Base-by-base conservation (phyloP, 1,284 basidiomycete species). In the Leccinum brunneo-olivaceum region DNA sequence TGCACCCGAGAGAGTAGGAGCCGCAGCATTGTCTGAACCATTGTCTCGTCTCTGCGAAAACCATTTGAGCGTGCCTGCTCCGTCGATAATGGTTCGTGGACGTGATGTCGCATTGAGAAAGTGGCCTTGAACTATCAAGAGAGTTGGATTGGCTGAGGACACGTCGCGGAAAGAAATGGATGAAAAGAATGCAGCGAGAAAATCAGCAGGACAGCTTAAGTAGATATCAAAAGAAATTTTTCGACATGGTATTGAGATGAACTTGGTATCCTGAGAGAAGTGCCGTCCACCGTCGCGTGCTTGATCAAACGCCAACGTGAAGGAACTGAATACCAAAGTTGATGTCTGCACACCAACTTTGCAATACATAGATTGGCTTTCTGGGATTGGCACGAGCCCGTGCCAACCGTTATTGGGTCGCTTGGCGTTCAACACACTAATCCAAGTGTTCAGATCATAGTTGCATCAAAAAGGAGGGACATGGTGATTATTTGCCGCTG, bases 1-100 rank as follows among this genome's bases (percentile, higher is more conserved):
- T 43, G 51, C n/a, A 34, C 32, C 25, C 38, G 56, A 36, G 47
- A 47, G 15, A 58, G 43, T 7, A 60, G 28, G 11, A 33, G 11
- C 29, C 55, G 52, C 16, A 57, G 24, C 6, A 24, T 42, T 19
- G 19, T 29, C 39, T 45, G 56, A 11, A 43, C 4, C 14, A 9
- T 24, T 10, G 30, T 34, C 21, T 23, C 9, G 5, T 34, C 29
- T 5, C n/a, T 20, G 20, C n/a, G 29, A 15, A 21, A 18, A 24
- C 1, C 7, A 15, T 23, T 41, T 23, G 20, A 27, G 15, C 36
- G 53, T 7, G 29, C 24, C 28, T 38, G 28, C 6, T 38, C 38
- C 44, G 56, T 51, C 28, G 38, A 29, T 33, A 24, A 11, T n/a
- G n/a, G 24, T 25, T 39, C 18, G 41, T 20, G 16, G 23, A 23